Percentiles rank a stretch among this genome's conserved stretches.
Evolutionary conservation across 495 filamentous ascomycete genomes (phyloP).

Genomic region (Achaetomiella virescens): DNA sequence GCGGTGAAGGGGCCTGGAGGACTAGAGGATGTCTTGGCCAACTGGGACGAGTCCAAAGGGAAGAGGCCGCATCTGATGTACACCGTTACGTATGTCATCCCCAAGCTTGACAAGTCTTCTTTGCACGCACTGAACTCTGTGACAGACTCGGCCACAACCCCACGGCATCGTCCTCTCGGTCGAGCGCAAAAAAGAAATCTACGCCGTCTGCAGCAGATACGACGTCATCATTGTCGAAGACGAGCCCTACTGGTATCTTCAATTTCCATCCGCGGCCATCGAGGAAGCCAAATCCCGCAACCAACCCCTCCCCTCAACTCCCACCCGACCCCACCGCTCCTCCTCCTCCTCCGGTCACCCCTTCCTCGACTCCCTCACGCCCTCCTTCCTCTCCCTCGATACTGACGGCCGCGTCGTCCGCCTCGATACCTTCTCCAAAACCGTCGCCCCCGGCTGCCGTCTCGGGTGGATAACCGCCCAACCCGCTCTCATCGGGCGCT

Average conservation of each 20-base stretch:
- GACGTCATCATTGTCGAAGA: constrained; percentile 93
- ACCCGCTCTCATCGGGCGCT: constrained; percentile 66
- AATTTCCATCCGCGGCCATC: constrained; percentile 63
- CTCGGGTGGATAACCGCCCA: constrained; percentile 82
- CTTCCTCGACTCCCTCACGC: constrained; percentile 80
- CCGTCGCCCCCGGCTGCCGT: constrained; percentile 71
- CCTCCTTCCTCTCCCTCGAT: constrained; percentile 66
- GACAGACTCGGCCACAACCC: constrained; percentile 87
- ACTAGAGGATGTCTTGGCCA: constrained; percentile 67
- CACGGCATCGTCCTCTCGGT: constrained; percentile 68
- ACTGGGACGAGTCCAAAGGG: constrained; percentile 71
- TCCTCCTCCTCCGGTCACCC: constrained; percentile 61
- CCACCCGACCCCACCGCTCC: constrained; percentile 18
- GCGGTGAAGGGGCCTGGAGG: constrained; percentile 56
- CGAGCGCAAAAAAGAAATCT: constrained; percentile 67
- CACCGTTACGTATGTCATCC: constrained; percentile 68
- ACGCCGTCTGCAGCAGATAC: constrained; percentile 71
- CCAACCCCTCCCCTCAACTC: constrained; percentile 7
- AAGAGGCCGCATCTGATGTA: constrained; percentile 80
- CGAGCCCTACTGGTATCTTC: constrained; percentile 94
- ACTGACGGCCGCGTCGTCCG: constrained; percentile 80
- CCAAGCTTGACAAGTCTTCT: not conserved
- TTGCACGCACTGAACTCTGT: not conserved
- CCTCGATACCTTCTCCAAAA: constrained; percentile 78
- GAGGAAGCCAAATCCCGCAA: constrained; percentile 44